Conservation (phyloP, 2,329 filamentous ascomycete species). For the Thermochaetoides dissita region DNA sequence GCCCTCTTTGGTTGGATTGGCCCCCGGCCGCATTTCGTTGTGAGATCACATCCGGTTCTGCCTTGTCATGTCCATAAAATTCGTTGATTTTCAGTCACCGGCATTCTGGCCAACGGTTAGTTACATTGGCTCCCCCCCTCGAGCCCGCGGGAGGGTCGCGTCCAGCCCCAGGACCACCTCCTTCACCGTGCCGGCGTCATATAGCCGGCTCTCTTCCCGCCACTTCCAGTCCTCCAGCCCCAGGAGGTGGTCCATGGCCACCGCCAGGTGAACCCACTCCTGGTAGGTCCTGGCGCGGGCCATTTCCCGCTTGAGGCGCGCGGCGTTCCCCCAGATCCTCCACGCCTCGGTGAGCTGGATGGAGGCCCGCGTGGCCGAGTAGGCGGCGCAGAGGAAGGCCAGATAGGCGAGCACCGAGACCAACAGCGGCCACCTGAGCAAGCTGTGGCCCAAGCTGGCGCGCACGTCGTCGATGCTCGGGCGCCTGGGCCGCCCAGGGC, state of each 20-base stretch:
- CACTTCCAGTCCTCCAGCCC: slow-evolving; percentile 72
- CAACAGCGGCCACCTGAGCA: slow-evolving; percentile 87
- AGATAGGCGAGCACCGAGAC: slow-evolving; percentile 72
- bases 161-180: slow-evolving; percentile 65
- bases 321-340: slow-evolving; percentile 73
- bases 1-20: too few species aligned
- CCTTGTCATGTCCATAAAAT: too few species aligned
- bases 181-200: slow-evolving; percentile 73
- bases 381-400: slow-evolving; percentile 54
- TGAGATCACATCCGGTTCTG: too few species aligned
- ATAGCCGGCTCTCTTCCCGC: slow-evolving; percentile 66
- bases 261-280: slow-evolving; percentile 72
- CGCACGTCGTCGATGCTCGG: too few species aligned
- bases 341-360: slow-evolving; percentile 87
- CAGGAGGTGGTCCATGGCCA: slow-evolving; percentile 64
- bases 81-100: too few species aligned
- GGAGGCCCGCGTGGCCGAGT: slow-evolving; percentile 73
- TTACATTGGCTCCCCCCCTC: slow-evolving; percentile 27
- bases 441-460: slow-evolving; percentile 38
- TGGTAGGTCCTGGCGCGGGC: slow-evolving; percentile 59
- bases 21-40: too few species aligned
- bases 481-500: too few species aligned
- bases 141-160: slow-evolving; percentile 44
- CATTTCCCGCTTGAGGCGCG: slow-evolving; percentile 57
- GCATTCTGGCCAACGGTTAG: too few species aligned